These are phyloP conservation scores for Barnettozyma wickerhamii DNA, from an alignment of 805 yeast species.

Conservation along the genomic window DNA sequence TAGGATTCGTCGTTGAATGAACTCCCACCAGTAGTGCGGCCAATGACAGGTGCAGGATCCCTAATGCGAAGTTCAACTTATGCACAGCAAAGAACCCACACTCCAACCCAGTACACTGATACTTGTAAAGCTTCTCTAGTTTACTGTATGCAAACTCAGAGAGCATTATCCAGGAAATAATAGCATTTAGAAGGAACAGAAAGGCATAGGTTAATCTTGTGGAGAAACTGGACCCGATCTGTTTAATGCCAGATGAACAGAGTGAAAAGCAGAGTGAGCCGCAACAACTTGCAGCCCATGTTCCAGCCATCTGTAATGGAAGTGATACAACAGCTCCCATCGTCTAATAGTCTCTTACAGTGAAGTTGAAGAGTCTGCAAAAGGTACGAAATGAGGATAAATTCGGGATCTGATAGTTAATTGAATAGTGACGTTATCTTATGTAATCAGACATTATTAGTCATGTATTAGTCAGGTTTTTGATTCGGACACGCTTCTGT, in stretches of 20 bases:
- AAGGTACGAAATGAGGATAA: too few relatives aligned
- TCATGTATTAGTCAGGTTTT: too few relatives aligned
- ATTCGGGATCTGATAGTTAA: too few relatives aligned
- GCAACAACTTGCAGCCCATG: conserved; percentile 64
- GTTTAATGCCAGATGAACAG: conserved; percentile 46
- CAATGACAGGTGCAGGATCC: conserved; percentile 66
- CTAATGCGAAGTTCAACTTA: conserved; percentile 83
- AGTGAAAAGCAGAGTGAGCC: conserved; percentile 82
- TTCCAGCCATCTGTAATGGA: conserved; percentile 59
- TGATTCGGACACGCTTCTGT: too few relatives aligned
- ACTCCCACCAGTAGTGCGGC: conserved; percentile 70
- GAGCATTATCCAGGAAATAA: conserved; percentile 89
- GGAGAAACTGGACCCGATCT: conserved; percentile 61
- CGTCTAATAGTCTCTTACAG: too few relatives aligned
- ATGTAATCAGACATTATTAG: too few relatives aligned
- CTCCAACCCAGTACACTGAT: conserved; percentile 74
- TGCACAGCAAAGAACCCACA: conserved; percentile 97
- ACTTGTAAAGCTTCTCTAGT: conserved; percentile 66
- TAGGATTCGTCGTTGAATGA: conserved; percentile 68
- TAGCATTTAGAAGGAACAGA: conserved; percentile 69
- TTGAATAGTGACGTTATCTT: too few relatives aligned
- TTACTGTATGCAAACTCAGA: conserved; percentile 73
- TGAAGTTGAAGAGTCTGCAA: too few relatives aligned
- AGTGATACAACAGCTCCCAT: conserved; percentile 48
- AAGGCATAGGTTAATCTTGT: conserved; percentile 87